phyloP scores from a whole-genome alignment of 768 basidiomycete species.

The Steccherinum ochraceum region DNA sequence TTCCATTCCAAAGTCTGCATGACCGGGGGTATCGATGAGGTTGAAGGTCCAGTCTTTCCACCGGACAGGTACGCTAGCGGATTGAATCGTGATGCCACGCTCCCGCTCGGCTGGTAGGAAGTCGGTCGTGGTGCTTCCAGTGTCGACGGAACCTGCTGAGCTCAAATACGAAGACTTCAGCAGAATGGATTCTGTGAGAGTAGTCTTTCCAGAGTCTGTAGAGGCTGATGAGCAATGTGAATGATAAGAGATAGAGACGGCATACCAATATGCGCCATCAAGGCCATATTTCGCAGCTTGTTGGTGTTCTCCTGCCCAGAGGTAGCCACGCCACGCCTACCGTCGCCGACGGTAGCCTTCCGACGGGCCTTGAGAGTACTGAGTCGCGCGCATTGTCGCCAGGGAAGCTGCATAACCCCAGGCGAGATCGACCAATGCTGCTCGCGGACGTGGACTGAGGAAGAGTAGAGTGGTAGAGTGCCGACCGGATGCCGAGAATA shows the following conservation, averaged over 20 bases:
- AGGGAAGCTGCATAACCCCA: neutral
- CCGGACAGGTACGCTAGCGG: conserved; percentile 82
- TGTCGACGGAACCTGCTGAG: conserved; percentile 77
- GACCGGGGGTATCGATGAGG: conserved; percentile 86
- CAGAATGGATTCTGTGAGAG: conserved; percentile 82
- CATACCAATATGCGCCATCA: conserved; percentile 86
- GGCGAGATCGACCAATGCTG: too few species aligned
- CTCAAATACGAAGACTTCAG: conserved; percentile 68
- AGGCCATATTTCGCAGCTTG: conserved; percentile 68
- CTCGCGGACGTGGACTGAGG: neutral
- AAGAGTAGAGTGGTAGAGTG: neutral
- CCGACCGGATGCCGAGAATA: neutral
- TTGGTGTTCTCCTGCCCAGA: conserved; percentile 26
- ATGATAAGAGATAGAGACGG: neutral
- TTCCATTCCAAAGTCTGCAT: conserved; percentile 96
- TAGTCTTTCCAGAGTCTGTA: conserved; percentile 88
- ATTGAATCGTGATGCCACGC: conserved; percentile 88
- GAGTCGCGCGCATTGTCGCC: neutral
- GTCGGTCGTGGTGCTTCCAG: conserved; percentile 86
- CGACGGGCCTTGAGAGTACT: neutral
- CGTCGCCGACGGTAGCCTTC: neutral
- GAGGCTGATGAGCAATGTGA: conserved; percentile 5
- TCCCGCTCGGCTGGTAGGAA: conserved; percentile 87
- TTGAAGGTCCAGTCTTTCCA: conserved; percentile 86
- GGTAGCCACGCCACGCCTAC: conserved; percentile 10